phyloP scores from a whole-genome alignment of 805 yeast genomes.

The Spathaspora hagerdaliae region DNA sequence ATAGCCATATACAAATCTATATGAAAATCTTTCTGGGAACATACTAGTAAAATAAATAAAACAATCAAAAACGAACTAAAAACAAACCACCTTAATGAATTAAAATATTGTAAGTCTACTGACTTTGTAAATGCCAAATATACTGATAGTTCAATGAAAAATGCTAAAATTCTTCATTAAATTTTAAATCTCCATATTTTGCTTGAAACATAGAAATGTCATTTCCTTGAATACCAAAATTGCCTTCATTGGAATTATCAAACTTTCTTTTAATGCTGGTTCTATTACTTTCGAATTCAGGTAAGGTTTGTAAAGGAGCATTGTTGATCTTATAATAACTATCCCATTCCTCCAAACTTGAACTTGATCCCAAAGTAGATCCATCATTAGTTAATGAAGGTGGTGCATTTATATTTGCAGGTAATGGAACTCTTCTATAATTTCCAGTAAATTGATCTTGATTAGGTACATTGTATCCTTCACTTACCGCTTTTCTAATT shows the following conservation, averaged over 20 bases:
- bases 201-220: conserved; percentile 14
- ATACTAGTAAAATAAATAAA: no score
- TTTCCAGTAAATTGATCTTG: conserved; percentile 2
- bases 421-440: conserved; percentile 34
- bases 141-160: no score
- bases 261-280: conserved; percentile 20
- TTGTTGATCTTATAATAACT: conserved; percentile 8
- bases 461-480: conserved; percentile 46
- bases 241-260: conserved; percentile 12
- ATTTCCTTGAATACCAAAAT: not conserved
- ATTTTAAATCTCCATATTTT: conserved; percentile 43
- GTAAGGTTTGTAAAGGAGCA: conserved; percentile 12
- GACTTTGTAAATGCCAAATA: no score
- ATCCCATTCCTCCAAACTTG: conserved; percentile 44
- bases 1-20: no score
- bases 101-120: no score
- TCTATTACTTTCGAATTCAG: conserved; percentile 8
- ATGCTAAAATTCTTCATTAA: conserved; percentile 46
- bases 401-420: conserved; percentile 36
- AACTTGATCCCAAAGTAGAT: conserved; percentile 39
- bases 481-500: conserved; percentile 61
- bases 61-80: no score
- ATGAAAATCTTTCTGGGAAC: no score
- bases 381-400: conserved; percentile 41
- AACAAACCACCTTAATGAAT: not conserved